Conservation (phyloP, 139 green algal species). For the Volvox reticuliferus region DNA sequence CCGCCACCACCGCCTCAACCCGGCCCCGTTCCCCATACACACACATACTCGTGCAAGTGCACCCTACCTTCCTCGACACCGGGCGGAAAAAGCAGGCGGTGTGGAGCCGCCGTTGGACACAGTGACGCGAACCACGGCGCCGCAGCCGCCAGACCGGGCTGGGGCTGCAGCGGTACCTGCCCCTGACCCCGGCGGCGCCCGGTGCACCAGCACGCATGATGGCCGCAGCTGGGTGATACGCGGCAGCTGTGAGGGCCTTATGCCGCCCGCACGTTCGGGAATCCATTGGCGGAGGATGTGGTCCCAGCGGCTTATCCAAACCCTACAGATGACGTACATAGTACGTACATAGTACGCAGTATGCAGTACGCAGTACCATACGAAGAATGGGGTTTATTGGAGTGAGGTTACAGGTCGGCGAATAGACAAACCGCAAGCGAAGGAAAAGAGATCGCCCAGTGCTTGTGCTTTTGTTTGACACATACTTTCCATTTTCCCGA, state of each 20-base stretch:
- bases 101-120: slow-evolving; percentile 5
- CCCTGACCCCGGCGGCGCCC: neutral
- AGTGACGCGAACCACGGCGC: neutral
- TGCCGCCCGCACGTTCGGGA: slow-evolving; percentile 10
- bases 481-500: too few species aligned
- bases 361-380: too few species aligned
- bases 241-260: slow-evolving; percentile 19
- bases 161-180: neutral
- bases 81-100: slow-evolving; percentile 14
- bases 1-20: too few species aligned
- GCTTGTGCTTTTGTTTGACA: too few species aligned
- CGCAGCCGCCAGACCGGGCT: neutral
- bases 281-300: neutral
- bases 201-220: slow-evolving; percentile 14
- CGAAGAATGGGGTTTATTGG: too few species aligned
- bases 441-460: too few species aligned
- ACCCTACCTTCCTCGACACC: slow-evolving; percentile 22
- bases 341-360: too few species aligned
- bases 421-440: too few species aligned
- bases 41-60: too few species aligned
- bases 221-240: slow-evolving; percentile 23
- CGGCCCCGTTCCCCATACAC: too few species aligned
- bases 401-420: too few species aligned
- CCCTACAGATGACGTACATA: neutral
- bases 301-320: slow-evolving; percentile 44